These are phyloP conservation scores for Tolypocladium pustulatum DNA, from an alignment of 2,329 filamentous ascomycete genomes.

Conservation along the genomic window DNA sequence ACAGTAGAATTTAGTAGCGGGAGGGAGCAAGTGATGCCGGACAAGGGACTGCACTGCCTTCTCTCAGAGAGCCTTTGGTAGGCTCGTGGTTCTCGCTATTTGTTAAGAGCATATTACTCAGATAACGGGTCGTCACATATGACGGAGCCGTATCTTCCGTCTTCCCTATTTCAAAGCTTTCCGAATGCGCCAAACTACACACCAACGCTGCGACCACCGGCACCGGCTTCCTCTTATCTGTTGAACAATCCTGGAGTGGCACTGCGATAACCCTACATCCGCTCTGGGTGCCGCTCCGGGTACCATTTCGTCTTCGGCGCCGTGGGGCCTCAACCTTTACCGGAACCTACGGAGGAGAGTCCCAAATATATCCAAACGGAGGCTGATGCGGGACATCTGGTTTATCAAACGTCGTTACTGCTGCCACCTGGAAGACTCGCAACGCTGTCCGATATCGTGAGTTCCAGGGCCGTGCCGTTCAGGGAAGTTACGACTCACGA, in stretches of 20 bases:
- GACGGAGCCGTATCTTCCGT: neutral
- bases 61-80: neutral
- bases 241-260: neutral
- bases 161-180: neutral
- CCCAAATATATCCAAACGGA: too few relatives aligned
- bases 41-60: neutral
- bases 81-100: neutral
- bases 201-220: neutral
- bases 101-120: neutral
- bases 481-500: too few relatives aligned
- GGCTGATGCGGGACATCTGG: too few relatives aligned
- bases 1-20: neutral
- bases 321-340: too few relatives aligned
- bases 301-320: neutral
- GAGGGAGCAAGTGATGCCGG: neutral
- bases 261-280: neutral
- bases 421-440: too few relatives aligned
- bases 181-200: neutral
- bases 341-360: too few relatives aligned
- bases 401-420: too few relatives aligned
- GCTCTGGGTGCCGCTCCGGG: neutral
- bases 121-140: neutral
- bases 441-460: too few relatives aligned
- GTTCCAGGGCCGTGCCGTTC: too few relatives aligned
- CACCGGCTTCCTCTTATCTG: neutral